These are phyloP conservation scores for Aspergillus panamensis DNA, from an alignment of 495 filamentous ascomycete species.

Conservation along the genomic window DNA sequence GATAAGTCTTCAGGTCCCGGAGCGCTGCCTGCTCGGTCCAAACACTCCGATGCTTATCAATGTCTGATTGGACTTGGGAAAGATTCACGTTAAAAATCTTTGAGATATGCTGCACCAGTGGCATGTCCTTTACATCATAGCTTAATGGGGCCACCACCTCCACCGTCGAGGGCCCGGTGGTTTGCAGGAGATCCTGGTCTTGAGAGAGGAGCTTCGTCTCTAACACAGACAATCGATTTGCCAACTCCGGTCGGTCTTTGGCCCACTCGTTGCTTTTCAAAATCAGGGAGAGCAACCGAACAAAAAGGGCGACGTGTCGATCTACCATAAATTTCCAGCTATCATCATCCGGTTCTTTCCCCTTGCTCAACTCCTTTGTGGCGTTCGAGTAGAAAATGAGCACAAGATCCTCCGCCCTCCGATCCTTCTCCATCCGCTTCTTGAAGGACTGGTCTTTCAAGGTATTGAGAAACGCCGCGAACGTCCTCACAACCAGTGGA, in stretches of 20 bases:
- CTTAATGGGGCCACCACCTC: constrained; percentile 78
- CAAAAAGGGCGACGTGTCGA: constrained; percentile 90
- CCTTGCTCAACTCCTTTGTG: constrained; percentile 80
- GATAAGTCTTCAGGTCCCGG: constrained; percentile 88
- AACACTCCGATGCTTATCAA: constrained; percentile 68
- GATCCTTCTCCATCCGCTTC: constrained; percentile 84
- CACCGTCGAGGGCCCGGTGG: constrained; percentile 55
- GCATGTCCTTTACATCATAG: constrained; percentile 96
- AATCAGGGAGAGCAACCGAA: constrained; percentile 77
- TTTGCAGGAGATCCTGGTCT: constrained; percentile 75
- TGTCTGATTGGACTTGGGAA: constrained; percentile 75
- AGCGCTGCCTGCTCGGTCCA: constrained; percentile 94
- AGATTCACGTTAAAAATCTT: constrained; percentile 77
- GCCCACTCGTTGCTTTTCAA: constrained; percentile 78
- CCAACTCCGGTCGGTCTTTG: constrained; percentile 77
- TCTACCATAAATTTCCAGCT: constrained; percentile 92
- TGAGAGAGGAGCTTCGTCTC: constrained; percentile 94
- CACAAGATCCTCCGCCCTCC: constrained; percentile 84
- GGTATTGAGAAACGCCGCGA: constrained; percentile 73
- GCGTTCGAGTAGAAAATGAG: constrained; percentile 88
- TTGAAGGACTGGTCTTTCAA: constrained; percentile 69
- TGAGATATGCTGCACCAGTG: constrained; percentile 79
- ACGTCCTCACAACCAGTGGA: constrained; percentile 71
- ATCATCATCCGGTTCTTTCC: constrained; percentile 78
- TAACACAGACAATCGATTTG: constrained; percentile 69